Conservation (phyloP, 345 rosid genomes). For the Corchorus olitorius region DNA sequence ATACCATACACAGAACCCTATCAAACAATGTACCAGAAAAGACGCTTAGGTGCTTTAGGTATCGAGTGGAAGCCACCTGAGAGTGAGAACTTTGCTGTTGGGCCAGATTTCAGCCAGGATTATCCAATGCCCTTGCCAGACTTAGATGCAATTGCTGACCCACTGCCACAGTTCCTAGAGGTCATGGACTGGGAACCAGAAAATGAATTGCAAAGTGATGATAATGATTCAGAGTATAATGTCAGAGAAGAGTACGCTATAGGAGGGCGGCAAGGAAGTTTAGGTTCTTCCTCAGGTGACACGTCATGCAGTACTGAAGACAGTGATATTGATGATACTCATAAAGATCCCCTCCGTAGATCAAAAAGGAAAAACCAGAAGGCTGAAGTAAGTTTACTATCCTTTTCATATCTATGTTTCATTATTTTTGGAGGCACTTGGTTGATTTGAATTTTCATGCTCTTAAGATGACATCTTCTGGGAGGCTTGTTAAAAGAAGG, state of each 20-base stretch:
- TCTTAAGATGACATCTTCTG: conserved; percentile 84
- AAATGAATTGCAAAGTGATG: conserved; percentile 71
- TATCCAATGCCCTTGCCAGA: conserved; percentile 90
- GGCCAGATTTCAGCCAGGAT: conserved; percentile 87
- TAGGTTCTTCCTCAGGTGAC: conserved; percentile 58
- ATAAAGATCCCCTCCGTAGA: conserved; percentile 63
- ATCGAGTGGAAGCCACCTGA: conserved; percentile 88
- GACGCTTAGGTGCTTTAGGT: conserved; percentile 89
- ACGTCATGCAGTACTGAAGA: conserved; percentile 63
- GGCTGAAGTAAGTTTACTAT: conserved; percentile 57
- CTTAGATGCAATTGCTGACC: conserved; percentile 70
- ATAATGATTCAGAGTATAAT: conserved; percentile 94
- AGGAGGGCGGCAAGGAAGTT: conserved; percentile 73
- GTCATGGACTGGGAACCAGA: conserved; percentile 96
- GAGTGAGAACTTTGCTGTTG: conserved; percentile 63
- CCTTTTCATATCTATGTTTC: conserved; percentile 1
- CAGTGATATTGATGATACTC: conserved; percentile 58
- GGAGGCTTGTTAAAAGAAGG: conserved; percentile 90
- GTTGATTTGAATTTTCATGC: conserved; percentile 21
- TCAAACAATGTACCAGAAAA: conserved; percentile 93
- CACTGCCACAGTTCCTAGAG: conserved; percentile 83
- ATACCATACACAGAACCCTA: conserved; percentile 94
- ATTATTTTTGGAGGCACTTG: background rate
- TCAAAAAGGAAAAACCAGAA: conserved; percentile 73
- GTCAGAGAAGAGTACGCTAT: conserved; percentile 74